Evolutionary conservation across 495 filamentous ascomycete species (phyloP), one percentile per base, ranked within the genome.

Genomic region (Penicillium lagena): DNA sequence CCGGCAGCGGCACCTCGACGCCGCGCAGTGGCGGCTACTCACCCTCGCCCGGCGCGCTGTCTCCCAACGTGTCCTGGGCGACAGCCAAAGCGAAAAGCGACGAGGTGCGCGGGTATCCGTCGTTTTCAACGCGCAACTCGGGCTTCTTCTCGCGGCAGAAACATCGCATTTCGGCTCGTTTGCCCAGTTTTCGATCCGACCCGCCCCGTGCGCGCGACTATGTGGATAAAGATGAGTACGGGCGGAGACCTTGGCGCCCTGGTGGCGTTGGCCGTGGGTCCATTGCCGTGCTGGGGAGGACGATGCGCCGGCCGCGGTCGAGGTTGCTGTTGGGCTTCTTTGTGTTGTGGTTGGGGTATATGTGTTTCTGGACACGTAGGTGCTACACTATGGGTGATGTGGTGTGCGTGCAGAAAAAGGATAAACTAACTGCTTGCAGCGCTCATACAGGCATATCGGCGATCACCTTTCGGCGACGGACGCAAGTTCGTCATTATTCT

Each of bases 401-500:
- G 17, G 17, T 3, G 22, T 4, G 22, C 22, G 22, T 22, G 22
- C 22, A 22, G 22, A 22, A 22, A 22, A 22, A 22, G 22, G 22
- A 17, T 17, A 1, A 4, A 17, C 22, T 22, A 22, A 22, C 22
- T 22, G 22, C 22, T 35, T 35, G 4, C 40, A 73, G 70, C 50
- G 9, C 28, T 72, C 11, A 43, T 73, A 12, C 57, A 67, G 49
- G 39, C 56, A 33, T 83, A 83, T 54, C 73, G 82, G 52, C 57
- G 76, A 47, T 72, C 81, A 29, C 60, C 69, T 12, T 61, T 95
- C 1, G 90, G 93, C 17, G 88, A 89, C 29, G 93, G 94, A 1
- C 80, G 78, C 51, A 96, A 96, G 58, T 88, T 87, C 55, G 93
- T 99, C 31, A 85, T 99, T 29, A 91, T 99, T 50, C 71, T 97